phyloP scores from a whole-genome alignment of 371 early-diverging fungal species.

The Blakeslea trispora region DNA sequence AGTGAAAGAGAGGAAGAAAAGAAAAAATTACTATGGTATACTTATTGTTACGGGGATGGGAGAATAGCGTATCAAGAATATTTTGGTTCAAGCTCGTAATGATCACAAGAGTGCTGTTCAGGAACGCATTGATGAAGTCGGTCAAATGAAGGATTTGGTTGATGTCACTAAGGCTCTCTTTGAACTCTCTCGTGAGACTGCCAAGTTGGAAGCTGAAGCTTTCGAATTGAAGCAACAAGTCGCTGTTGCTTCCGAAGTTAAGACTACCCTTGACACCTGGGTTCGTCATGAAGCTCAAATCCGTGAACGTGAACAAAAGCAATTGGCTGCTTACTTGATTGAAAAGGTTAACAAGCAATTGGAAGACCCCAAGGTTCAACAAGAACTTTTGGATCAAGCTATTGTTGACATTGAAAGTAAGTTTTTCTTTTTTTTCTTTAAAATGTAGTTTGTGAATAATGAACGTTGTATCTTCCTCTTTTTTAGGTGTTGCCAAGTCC shows the following conservation, averaged over 20 bases:
- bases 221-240: conserved; percentile 93
- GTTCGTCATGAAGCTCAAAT: conserved; percentile 93
- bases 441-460: neutral
- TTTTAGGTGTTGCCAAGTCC: conserved; percentile 31
- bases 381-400: conserved; percentile 60
- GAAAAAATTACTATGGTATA: too few species aligned
- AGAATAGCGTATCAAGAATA: conserved; percentile 79
- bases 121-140: conserved; percentile 87
- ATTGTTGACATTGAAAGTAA: conserved; percentile 57
- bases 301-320: conserved; percentile 93
- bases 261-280: conserved; percentile 92
- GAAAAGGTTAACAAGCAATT: conserved; percentile 82
- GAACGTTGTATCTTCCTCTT: neutral
- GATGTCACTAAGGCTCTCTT: conserved; percentile 92
- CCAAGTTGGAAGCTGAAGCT: conserved; percentile 89
- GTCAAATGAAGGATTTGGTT: conserved; percentile 91
- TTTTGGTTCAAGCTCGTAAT: conserved; percentile 83
- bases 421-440: conserved; percentile 8
- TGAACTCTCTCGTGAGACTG: conserved; percentile 93
- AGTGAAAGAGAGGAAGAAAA: neutral
- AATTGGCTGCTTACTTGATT: conserved; percentile 84
- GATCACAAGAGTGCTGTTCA: conserved; percentile 91
- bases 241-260: conserved; percentile 81
- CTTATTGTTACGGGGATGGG: too few species aligned
- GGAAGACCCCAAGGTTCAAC: conserved; percentile 75